Conservation (phyloP, 495 filamentous ascomycete genomes). For the Aspergillus funiculosus region DNA sequence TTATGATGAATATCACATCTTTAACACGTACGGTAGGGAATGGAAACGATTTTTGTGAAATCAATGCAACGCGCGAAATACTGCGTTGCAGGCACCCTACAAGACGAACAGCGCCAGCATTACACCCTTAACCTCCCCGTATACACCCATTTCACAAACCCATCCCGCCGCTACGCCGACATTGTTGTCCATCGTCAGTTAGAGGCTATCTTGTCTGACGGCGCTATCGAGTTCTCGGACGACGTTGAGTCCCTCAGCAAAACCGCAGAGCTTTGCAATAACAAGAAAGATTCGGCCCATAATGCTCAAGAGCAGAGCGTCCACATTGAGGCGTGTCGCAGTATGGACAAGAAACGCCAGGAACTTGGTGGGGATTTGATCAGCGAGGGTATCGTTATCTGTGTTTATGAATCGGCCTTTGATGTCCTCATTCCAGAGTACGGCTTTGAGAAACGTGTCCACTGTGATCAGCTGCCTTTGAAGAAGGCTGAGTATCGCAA, state of each 20-base stretch:
- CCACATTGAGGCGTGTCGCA: conserved; percentile 93
- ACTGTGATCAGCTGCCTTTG: conserved; percentile 94
- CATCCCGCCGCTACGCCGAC: conserved; percentile 90
- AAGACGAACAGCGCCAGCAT: conserved; percentile 71
- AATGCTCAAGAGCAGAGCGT: conserved; percentile 98
- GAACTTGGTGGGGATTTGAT: conserved; percentile 88
- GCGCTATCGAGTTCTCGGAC: conserved; percentile 77
- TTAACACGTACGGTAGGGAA: conserved; percentile 49
- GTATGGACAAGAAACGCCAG: conserved; percentile 82
- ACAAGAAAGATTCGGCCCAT: conserved; percentile 97
- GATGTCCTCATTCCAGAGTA: conserved; percentile 97
- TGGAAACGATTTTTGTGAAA: conserved; percentile 93
- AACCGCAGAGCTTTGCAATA: conserved; percentile 94
- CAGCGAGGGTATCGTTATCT: conserved; percentile 93
- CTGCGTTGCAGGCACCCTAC: conserved; percentile 68
- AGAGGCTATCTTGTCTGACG: conserved; percentile 77
- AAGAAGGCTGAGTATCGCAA: conserved; percentile 99
- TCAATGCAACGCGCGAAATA: conserved; percentile 96
- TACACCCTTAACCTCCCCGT: conserved; percentile 89
- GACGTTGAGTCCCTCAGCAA: conserved; percentile 84
- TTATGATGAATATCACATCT: background rate
- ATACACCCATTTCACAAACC: conserved; percentile 97
- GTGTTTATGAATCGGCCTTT: conserved; percentile 97
- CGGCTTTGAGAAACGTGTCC: conserved; percentile 98
- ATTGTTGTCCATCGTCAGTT: conserved; percentile 94